Base-by-base conservation (phyloP, 805 yeast species). In the Isabelozyma pseudorhagii region DNA sequence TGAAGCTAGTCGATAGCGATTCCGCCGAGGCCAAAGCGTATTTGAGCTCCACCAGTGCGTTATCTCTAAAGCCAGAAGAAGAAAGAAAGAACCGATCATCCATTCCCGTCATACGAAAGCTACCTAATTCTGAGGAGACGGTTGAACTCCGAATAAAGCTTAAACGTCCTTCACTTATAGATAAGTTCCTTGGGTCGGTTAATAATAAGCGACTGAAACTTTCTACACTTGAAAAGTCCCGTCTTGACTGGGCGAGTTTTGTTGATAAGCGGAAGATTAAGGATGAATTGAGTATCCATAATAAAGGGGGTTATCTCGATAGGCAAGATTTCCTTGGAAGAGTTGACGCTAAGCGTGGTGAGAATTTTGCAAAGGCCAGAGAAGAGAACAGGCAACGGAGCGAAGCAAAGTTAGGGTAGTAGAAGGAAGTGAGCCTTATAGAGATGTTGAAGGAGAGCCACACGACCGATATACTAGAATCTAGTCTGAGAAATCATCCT, bases 211-310 rank as follows among this genome's bases (percentile, higher is more conserved):
- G 89, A 31, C 67, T 56, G 57, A 93, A 90, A 63, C 75, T 94
- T 53, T 88, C 96, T 21, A 94, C 99, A 0, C 72, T 94, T 54
- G 98, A 94, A 64, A 94, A 94, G 68, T 88, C 96, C 1, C 76
- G 96, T 54, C 75, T 94, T 46, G 99, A 94, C 68, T 94, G 98
- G 96, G 96, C 96, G 0, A 82, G 88, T 44, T 91, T 88, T 69
- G 97, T 94, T 29, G 97, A 93, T 68, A 79, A 87, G 55, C 84
- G 85, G 54, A 91, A 91, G 49, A 84, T 94, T 44, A 77, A 81
- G 46, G 97, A 89, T 55, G 99, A 94, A 54, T 79, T 94, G 61
- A 79, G 77, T 44, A 78, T 81, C 49, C 87, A 85, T 62, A 92
- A 91, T 64, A 92, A 88, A 72, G 94, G 85, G 46, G 99, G 99